phyloP scores from a whole-genome alignment of 2,329 filamentous ascomycete genomes.

The Daldinia sp. region DNA sequence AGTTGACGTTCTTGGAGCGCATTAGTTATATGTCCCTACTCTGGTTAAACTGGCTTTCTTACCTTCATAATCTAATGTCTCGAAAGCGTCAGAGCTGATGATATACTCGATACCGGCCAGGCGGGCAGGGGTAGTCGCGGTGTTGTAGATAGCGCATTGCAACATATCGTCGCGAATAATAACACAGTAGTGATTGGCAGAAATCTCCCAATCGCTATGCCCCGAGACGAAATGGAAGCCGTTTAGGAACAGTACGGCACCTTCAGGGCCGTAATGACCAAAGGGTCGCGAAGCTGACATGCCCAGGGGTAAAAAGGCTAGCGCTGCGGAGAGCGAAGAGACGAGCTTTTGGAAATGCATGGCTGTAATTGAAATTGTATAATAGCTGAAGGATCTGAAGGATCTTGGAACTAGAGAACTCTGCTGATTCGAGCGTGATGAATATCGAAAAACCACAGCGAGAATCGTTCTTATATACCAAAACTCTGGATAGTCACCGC shows the following conservation, averaged over 20 bases:
- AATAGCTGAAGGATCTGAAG: conserved; percentile 1
- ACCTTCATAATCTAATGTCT: conserved; percentile 38
- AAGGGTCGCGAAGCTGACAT: conserved; percentile 24
- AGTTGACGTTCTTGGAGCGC: conserved; percentile 33
- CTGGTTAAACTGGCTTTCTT: not conserved
- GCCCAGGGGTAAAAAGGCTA: conserved; percentile 15
- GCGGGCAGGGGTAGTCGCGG: conserved; percentile 24
- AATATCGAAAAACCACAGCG: not conserved
- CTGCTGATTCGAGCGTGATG: not conserved
- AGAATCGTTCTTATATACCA: conserved; percentile 22
- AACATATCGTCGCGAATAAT: conserved; percentile 37
- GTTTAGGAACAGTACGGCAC: conserved; percentile 27
- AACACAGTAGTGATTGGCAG: conserved; percentile 39
- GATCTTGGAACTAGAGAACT: not conserved
- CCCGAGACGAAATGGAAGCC: conserved; percentile 34
- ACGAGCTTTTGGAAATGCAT: conserved; percentile 17
- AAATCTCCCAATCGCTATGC: conserved; percentile 38
- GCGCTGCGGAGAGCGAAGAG: conserved; percentile 7
- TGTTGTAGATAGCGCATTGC: conserved; percentile 37
- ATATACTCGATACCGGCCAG: conserved; percentile 40
- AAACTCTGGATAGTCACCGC: conserved; percentile 5
- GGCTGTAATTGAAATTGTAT: not conserved
- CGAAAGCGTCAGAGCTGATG: conserved; percentile 34
- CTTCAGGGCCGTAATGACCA: conserved; percentile 28
- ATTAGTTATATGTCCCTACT: conserved; percentile 1